These are phyloP conservation scores for Trichoderma atroviride DNA, from an alignment of 2,329 filamentous ascomycete genomes.

Conservation along the genomic window DNA sequence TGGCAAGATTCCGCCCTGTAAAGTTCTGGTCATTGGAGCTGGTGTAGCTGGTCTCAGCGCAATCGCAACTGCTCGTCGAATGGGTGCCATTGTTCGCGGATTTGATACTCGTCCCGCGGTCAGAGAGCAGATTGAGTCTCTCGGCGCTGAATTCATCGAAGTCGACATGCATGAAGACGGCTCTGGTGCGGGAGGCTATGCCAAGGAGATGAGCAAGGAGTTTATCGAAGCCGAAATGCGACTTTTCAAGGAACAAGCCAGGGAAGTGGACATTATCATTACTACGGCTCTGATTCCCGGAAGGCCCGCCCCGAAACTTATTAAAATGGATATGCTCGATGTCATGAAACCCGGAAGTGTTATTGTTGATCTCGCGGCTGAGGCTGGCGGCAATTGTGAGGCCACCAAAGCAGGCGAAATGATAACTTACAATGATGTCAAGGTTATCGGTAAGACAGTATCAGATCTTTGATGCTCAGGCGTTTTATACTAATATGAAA, in stretches of 20 bases:
- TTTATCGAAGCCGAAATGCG: slow-evolving; percentile 94
- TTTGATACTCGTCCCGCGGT: slow-evolving; percentile 91
- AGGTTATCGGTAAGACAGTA: slow-evolving; percentile 69
- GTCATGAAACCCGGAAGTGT: slow-evolving; percentile 91
- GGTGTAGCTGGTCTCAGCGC: slow-evolving; percentile 87
- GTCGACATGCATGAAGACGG: slow-evolving; percentile 85
- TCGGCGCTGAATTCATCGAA: slow-evolving; percentile 88
- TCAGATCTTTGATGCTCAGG: too few species aligned
- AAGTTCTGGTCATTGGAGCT: slow-evolving; percentile 86
- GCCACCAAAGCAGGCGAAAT: slow-evolving; percentile 75
- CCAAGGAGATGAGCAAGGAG: slow-evolving; percentile 92
- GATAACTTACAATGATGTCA: slow-evolving; percentile 73
- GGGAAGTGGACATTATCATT: slow-evolving; percentile 89
- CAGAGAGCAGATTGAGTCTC: slow-evolving; percentile 85
- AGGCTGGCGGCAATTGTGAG: slow-evolving; percentile 87
- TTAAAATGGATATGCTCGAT: slow-evolving; percentile 76
- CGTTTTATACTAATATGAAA: background rate
- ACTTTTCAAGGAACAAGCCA: slow-evolving; percentile 82
- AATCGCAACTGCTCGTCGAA: slow-evolving; percentile 80
- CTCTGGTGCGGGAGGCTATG: slow-evolving; percentile 81
- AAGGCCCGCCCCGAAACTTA: slow-evolving; percentile 78
- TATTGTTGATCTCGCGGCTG: slow-evolving; percentile 83
- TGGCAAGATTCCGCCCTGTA: slow-evolving; percentile 86
- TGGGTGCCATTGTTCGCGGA: slow-evolving; percentile 86
- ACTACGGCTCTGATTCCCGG: slow-evolving; percentile 92